phyloP scores from a whole-genome alignment of 2,329 filamentous ascomycete species.

The Aspergillus pseudotamarii region DNA sequence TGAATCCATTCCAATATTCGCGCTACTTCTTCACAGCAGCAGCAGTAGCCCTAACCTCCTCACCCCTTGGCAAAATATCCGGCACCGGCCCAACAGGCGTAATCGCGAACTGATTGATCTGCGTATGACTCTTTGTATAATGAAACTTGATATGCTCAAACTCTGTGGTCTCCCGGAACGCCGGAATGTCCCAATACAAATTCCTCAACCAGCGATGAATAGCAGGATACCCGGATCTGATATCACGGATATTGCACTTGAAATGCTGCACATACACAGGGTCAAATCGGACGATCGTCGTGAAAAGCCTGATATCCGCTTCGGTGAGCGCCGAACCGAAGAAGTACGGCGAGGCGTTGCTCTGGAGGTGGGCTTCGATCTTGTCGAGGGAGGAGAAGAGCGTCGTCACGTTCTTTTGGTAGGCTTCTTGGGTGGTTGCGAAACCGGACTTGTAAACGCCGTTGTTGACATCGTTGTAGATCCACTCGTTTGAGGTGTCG shows the following conservation, averaged over 20 bases:
- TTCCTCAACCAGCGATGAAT: slow-evolving; percentile 80
- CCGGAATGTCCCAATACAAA: slow-evolving; percentile 80
- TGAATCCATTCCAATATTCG: neutral
- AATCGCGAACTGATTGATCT: slow-evolving; percentile 70
- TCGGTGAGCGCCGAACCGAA: slow-evolving; percentile 78
- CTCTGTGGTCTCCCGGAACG: slow-evolving; percentile 81
- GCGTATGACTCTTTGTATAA: slow-evolving; percentile 67
- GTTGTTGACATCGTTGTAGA: slow-evolving; percentile 65
- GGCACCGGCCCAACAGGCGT: slow-evolving; percentile 84
- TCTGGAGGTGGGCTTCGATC: slow-evolving; percentile 69
- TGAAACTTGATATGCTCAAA: slow-evolving; percentile 94
- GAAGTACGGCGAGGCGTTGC: slow-evolving; percentile 62
- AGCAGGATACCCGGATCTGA: slow-evolving; percentile 78
- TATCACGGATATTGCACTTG: slow-evolving; percentile 82
- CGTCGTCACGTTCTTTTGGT: slow-evolving; percentile 70
- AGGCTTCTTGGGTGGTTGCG: slow-evolving; percentile 79
- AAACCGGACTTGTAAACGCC: slow-evolving; percentile 69
- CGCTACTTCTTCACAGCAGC: slow-evolving; percentile 14
- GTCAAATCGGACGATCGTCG: slow-evolving; percentile 74
- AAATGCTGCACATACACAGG: slow-evolving; percentile 80
- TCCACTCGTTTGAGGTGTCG: slow-evolving; percentile 78
- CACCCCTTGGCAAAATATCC: slow-evolving; percentile 73
- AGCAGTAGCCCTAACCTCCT: slow-evolving; percentile 65
- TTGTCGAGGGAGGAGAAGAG: slow-evolving; percentile 79
- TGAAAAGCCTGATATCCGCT: slow-evolving; percentile 75